Conservation (phyloP, 1,139 yeast species). For the Blastobotrys ciferrii region DNA sequence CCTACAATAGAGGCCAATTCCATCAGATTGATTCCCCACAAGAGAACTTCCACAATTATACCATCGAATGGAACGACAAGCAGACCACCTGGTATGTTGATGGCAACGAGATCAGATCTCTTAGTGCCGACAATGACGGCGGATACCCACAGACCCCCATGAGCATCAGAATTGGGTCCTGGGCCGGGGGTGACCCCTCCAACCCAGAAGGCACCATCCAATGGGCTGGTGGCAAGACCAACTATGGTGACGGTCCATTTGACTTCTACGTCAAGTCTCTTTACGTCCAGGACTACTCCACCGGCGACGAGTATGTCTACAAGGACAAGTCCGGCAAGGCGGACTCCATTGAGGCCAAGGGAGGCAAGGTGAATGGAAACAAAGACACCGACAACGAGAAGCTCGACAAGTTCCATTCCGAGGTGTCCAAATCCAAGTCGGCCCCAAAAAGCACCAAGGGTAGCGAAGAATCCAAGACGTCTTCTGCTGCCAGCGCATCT, state of each 20-base stretch:
- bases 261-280: constrained; percentile 62
- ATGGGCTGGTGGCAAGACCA: constrained; percentile 81
- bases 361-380: constrained; percentile 67
- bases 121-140: constrained; percentile 45
- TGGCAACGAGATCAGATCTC: constrained; percentile 57
- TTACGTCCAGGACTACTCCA: constrained; percentile 71
- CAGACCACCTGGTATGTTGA: constrained; percentile 60
- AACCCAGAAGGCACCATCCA: constrained; percentile 67
- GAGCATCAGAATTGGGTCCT: constrained; percentile 64
- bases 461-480: not conserved
- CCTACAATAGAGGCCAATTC: constrained; percentile 77
- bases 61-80: constrained; percentile 75
- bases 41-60: constrained; percentile 64
- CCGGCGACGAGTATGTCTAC: constrained; percentile 67
- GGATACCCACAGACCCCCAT: constrained; percentile 81
- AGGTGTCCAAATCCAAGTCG: constrained; percentile 12
- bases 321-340: constrained; percentile 62
- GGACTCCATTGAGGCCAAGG: constrained; percentile 61
- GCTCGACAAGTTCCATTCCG: not conserved
- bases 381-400: constrained; percentile 27
- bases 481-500: constrained; percentile 7
- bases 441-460: constrained; percentile 11
- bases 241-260: constrained; percentile 64
- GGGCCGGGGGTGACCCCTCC: constrained; percentile 80
- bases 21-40: constrained; percentile 59